These are phyloP conservation scores for Penicillium sp. DNA, from an alignment of 2,329 filamentous ascomycete genomes.

Conservation along the genomic window DNA sequence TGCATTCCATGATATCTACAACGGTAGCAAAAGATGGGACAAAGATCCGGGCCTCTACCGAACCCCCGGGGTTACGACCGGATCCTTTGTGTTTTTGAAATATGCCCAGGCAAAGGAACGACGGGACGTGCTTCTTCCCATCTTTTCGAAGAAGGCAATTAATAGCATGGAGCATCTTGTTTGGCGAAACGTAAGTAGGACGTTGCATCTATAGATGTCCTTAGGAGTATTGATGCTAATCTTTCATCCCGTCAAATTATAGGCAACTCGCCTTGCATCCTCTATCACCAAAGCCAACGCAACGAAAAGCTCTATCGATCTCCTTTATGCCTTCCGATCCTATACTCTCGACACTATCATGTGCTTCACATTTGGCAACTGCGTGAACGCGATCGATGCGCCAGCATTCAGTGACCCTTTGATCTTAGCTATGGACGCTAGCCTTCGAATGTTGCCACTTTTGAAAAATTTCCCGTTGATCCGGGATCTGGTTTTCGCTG, in stretches of 20 bases:
- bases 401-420: conserved; percentile 7
- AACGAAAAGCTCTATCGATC: background rate
- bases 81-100: conserved; percentile 10
- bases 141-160: conserved; percentile 11
- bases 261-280: background rate
- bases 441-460: background rate
- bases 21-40: conserved; percentile 12
- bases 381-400: conserved; percentile 8
- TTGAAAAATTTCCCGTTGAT: background rate
- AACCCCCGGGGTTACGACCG: conserved; percentile 6
- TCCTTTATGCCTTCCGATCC: background rate
- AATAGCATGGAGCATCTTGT: conserved; percentile 8
- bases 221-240: too few species aligned
- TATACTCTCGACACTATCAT: conserved; percentile 11
- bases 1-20: conserved; percentile 12
- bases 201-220: background rate
- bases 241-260: background rate
- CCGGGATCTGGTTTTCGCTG: background rate
- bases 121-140: conserved; percentile 8
- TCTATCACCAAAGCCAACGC: background rate
- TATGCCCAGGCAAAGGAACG: conserved; percentile 11
- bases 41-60: conserved; percentile 11
- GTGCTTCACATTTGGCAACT: conserved; percentile 11
- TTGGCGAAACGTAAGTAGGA: conserved; percentile 9
- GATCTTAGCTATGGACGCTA: background rate